These are phyloP conservation scores for Aegilops speltoides DNA, from an alignment of 176 grass and related monocot genomes.

Conservation along the genomic window DNA sequence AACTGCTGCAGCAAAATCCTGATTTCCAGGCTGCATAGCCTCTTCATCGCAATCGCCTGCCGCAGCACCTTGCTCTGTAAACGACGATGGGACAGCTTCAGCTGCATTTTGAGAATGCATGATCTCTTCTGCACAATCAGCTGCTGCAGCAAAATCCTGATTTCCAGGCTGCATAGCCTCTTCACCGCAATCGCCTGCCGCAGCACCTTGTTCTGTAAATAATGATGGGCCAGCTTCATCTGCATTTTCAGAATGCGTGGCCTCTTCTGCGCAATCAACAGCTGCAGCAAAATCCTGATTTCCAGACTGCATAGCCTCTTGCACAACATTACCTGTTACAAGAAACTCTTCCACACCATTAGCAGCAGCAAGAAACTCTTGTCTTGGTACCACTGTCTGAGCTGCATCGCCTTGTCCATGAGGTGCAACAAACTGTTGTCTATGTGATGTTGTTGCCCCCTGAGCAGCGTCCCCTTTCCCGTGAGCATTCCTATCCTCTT, in stretches of 20 bases:
- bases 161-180: neutral
- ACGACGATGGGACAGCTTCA: neutral
- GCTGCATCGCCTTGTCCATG: neutral
- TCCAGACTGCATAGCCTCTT: neutral
- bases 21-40: neutral
- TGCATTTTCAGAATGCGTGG: neutral
- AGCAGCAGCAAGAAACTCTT: neutral
- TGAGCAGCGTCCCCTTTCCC: neutral
- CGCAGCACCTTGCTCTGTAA: neutral
- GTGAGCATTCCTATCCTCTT: neutral
- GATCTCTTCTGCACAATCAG: neutral
- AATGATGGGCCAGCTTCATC: neutral
- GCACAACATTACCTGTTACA: neutral
- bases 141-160: neutral
- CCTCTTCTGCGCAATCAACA: neutral
- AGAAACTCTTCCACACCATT: neutral
- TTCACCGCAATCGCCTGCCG: neutral
- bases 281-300: slow-evolving; percentile 1
- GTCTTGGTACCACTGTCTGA: neutral
- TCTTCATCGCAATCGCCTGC: neutral
- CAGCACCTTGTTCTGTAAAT: neutral
- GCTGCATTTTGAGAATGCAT: neutral
- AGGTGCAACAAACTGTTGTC: neutral
- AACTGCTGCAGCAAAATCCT: neutral
- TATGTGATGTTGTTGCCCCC: neutral